Conservation (phyloP, 139 green algal species). For the Closterium sp. region DNA sequence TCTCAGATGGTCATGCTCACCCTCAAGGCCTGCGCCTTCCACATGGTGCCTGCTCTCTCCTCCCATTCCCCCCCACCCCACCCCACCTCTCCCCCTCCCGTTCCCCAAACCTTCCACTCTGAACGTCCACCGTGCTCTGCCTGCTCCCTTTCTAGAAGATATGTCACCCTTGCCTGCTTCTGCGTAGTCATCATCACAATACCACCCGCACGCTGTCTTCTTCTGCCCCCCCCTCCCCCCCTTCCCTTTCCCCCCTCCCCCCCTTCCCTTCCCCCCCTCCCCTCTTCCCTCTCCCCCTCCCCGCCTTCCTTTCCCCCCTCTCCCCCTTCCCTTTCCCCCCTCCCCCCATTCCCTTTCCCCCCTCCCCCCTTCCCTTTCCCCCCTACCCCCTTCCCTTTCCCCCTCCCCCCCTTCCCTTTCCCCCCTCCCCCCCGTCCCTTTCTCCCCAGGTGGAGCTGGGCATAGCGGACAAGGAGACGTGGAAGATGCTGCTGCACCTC, state of each 20-base stretch:
- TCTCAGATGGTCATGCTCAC: conserved; percentile 6
- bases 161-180: neutral
- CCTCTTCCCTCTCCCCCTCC: neutral
- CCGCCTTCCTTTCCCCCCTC: neutral
- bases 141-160: no score
- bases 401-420: neutral
- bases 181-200: neutral
- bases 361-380: neutral
- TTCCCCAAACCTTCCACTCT: neutral
- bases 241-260: no score
- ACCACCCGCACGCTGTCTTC: neutral
- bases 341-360: no score
- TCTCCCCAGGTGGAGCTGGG: neutral
- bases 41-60: neutral
- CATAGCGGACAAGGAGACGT: conserved; percentile 3
- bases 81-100: neutral
- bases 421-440: neutral
- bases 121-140: no score
- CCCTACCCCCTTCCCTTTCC: neutral
- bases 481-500: neutral
- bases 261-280: no score
- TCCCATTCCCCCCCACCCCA: neutral
- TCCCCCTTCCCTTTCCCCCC: neutral
- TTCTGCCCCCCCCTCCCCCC: neutral
- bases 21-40: conserved; percentile 2